Conservation (phyloP, 2,329 filamentous ascomycete genomes). For the Microascus cirrosus region DNA sequence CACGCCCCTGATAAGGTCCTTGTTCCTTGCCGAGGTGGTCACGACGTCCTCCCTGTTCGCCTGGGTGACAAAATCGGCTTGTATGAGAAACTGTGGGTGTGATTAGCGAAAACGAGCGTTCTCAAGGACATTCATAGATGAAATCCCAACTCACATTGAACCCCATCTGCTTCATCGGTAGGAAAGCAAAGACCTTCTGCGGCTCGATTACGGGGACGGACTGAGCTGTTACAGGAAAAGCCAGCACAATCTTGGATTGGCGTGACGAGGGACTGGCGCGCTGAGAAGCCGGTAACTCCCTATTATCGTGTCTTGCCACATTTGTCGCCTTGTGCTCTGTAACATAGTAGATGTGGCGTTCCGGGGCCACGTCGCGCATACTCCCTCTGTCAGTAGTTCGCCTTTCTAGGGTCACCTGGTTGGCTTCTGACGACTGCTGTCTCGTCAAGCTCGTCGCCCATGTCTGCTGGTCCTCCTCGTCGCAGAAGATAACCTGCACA, state of each 20-base stretch:
- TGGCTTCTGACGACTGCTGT: background rate
- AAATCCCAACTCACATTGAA: conserved; percentile 23
- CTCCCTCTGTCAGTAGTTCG: background rate
- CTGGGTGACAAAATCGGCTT: conserved; percentile 35
- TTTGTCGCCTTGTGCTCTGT: conserved; percentile 15
- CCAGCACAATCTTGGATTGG: conserved; percentile 26
- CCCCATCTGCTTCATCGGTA: conserved; percentile 28
- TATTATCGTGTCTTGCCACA: conserved; percentile 22
- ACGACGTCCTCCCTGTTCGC: conserved; percentile 31
- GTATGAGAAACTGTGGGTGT: conserved; percentile 28
- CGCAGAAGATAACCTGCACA: conserved; percentile 19
- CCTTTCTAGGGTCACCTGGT: background rate
- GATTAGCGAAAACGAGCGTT: background rate
- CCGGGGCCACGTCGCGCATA: background rate
- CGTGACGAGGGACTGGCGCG: conserved; percentile 12
- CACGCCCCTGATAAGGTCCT: conserved; percentile 19
- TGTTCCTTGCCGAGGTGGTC: conserved; percentile 24
- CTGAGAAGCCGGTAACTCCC: conserved; percentile 16
- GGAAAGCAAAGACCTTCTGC: conserved; percentile 33
- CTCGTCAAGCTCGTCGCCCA: background rate
- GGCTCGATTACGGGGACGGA: conserved; percentile 20
- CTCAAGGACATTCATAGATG: background rate
- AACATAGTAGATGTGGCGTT: conserved; percentile 16
- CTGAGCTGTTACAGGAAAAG: conserved; percentile 27
- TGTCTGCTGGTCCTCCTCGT: conserved; percentile 7